Evolutionary conservation across 495 filamentous ascomycete genomes (phyloP).

Genomic region (Letharia lupina): DNA sequence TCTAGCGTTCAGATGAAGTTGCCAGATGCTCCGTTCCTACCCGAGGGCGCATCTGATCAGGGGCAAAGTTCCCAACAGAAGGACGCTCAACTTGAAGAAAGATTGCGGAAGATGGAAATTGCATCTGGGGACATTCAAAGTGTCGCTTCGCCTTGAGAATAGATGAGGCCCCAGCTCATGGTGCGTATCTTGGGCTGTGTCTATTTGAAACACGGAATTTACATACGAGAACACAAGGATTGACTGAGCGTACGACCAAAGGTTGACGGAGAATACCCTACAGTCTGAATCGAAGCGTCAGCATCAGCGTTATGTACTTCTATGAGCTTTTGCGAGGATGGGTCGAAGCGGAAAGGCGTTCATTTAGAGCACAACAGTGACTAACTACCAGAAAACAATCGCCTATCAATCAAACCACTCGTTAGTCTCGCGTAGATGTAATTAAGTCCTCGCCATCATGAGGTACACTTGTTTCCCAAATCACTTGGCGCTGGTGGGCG

Average conservation of each 20-base stretch:
- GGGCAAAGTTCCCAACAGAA: neutral
- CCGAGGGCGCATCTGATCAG: neutral
- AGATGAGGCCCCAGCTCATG: neutral
- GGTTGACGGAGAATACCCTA: neutral
- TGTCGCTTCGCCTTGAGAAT: neutral
- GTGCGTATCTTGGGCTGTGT: neutral
- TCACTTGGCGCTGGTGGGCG: no score
- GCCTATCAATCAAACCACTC: no score
- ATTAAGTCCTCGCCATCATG: no score
- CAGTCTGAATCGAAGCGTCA: neutral
- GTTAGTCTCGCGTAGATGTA: no score
- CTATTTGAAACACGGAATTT: neutral
- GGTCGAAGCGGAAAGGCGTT: neutral
- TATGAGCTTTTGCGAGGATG: neutral
- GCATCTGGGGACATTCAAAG: neutral
- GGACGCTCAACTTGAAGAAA: neutral
- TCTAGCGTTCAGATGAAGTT: neutral
- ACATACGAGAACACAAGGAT: neutral
- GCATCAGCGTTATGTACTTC: neutral
- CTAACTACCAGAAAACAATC: no score
- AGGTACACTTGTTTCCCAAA: no score
- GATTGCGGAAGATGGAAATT: neutral
- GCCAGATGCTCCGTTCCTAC: constrained; percentile 5
- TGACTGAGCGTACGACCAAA: neutral
- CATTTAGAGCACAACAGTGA: no score